Evolutionary conservation across 2,329 filamentous ascomycete species (phyloP).

Genomic region (Penicillium thymicola): DNA sequence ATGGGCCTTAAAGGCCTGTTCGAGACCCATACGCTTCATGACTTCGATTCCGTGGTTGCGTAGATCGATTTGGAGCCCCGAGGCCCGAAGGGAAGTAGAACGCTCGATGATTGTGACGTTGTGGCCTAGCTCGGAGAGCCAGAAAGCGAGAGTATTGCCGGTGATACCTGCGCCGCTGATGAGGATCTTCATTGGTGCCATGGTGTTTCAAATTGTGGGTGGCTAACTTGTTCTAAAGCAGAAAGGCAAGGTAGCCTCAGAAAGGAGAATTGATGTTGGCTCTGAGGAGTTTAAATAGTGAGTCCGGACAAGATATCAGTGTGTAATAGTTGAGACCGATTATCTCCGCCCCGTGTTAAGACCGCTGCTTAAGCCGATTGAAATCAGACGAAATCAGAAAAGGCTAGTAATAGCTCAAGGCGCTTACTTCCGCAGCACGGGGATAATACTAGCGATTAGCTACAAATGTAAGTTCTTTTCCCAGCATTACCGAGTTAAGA

Average conservation of each 20-base stretch:
- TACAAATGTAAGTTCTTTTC: not conserved
- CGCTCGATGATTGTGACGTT: not conserved
- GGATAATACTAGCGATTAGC: not conserved
- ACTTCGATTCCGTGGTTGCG: not conserved
- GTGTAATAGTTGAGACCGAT: not conserved
- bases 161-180: not conserved
- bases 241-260: not conserved
- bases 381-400: not conserved
- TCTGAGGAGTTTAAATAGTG: not conserved
- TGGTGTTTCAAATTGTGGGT: not conserved
- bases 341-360: not conserved
- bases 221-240: not conserved
- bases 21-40: not conserved
- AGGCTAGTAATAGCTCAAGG: not conserved
- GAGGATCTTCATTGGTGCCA: not conserved
- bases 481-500: too few relatives aligned
- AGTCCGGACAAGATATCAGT: too few relatives aligned
- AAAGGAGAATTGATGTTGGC: not conserved
- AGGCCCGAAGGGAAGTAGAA: not conserved
- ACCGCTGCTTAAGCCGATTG: not conserved
- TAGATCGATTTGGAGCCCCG: not conserved
- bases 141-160: not conserved
- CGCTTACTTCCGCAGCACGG: not conserved
- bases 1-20: not conserved
- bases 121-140: not conserved